Base-by-base conservation (phyloP, 202 grass and related monocot species). In the Alloteropsis angusta region DNA sequence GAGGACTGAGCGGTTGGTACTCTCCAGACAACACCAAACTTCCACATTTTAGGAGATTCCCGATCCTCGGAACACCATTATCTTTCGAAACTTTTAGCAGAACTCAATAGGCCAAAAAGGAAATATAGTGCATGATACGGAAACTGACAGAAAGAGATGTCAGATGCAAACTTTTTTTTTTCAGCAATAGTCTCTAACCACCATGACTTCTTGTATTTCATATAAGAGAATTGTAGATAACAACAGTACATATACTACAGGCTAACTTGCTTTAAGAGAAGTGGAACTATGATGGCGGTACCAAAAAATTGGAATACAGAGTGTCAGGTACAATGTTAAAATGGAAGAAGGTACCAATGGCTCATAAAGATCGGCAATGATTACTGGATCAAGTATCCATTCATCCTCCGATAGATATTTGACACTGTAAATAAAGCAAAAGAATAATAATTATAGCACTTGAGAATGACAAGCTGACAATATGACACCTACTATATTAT, bases 361-460 rank as follows among this genome's bases (percentile, higher is more conserved):
- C 78, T 91, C 88, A 38, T 93, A 95, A 72, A 87, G 85, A 80
- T 99, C 88, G 2, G 88, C 90, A 42, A 99, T 93, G 41, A 85
- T 82, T 58, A 85, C 88, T 37, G 96, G 92, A 84, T 99, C 92
- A 60, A 99, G 80, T 84, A 95, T 93, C 96, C 96, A 99, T 79
- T 93, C 87, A 77, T 95, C 89, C 75, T 99, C 90, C 2, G 81
- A 86, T 12, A 91, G 79, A 87, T 86, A 89, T 86, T 95, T 96
- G 32, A 99, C 96, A 89, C 92, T 99, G 73, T 48, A 74, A 85
- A 74, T 37, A 74, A 52, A 62, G 39, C 52, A 82, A 50, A 39
- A 13, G 19, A 17, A 61, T 39, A 59, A 53, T 77, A 35, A 21
- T 49, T 74, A 77, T 22, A 36, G 17, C 36, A 54, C 5, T 78